A percentile compares a stretch with the other conserved stretches of the same genome.
phyloP scores from a whole-genome alignment of 306 rosid genomes.

The Medicago truncatula region MtrunA17r5.0-ANR NC_053043.1:32379501-32380000 shows the following conservation, averaged over 20 bases:
- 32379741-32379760: constrained; percentile 74
- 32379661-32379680: constrained; percentile 69
- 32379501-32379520: constrained; percentile 60
- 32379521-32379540: constrained; percentile 65
- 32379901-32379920: neutral
- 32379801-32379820: constrained; percentile 44
- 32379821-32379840: constrained; percentile 39
- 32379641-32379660: constrained; percentile 78
- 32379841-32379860: neutral
- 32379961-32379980: no score
- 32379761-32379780: constrained; percentile 51
- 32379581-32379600: constrained; percentile 95
- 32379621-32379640: constrained; percentile 83
- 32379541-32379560: constrained; percentile 77
- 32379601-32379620: constrained; percentile 94
- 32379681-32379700: constrained; percentile 86
- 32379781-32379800: neutral
- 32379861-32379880: neutral
- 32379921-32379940: no score
- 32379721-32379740: constrained; percentile 81
- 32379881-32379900: constrained; percentile 4
- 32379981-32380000: no score
- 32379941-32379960: no score
- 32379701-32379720: constrained; percentile 56
- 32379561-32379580: constrained; percentile 72